Evolutionary conservation across 1,284 basidiomycete genomes (phyloP).

Genomic region (Sanghuangporus weigelae): DNA sequence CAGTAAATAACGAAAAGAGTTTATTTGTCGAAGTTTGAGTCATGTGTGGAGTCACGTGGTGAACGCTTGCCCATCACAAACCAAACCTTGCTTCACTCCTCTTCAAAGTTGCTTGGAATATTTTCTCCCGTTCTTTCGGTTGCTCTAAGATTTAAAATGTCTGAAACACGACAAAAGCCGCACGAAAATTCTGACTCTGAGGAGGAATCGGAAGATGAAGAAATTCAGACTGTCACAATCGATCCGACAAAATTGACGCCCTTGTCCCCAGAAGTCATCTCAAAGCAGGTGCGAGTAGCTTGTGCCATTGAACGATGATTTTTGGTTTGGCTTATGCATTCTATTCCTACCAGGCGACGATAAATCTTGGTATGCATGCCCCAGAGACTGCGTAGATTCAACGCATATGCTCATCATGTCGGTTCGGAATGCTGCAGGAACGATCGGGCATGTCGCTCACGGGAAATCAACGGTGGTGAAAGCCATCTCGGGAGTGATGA

Average conservation of each 20-base stretch:
- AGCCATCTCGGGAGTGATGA: constrained; percentile 99
- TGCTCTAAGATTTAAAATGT: constrained; percentile 1
- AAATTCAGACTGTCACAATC: constrained; percentile 62
- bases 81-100: neutral
- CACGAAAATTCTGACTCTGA: constrained; percentile 68
- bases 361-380: constrained; percentile 61
- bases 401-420: constrained; percentile 8
- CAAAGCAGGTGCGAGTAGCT: constrained; percentile 78
- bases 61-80: no score
- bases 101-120: neutral
- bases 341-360: constrained; percentile 57
- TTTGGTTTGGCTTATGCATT: neutral
- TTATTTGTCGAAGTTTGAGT: no score
- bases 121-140: neutral
- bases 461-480: constrained; percentile 99
- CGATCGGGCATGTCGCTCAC: constrained; percentile 97
- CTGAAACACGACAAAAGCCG: constrained; percentile 54
- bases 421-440: constrained; percentile 45
- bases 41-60: no score
- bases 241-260: constrained; percentile 83
- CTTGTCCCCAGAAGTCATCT: constrained; percentile 93
- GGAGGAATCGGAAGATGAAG: constrained; percentile 50
- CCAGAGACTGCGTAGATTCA: neutral
- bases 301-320: constrained; percentile 12
- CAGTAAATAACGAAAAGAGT: no score